A percentile compares a stretch with the other conserved stretches of the same genome.
phyloP scores from a whole-genome alignment of 495 filamentous ascomycete genomes.

The Aspergillus bertholletiae region DNA sequence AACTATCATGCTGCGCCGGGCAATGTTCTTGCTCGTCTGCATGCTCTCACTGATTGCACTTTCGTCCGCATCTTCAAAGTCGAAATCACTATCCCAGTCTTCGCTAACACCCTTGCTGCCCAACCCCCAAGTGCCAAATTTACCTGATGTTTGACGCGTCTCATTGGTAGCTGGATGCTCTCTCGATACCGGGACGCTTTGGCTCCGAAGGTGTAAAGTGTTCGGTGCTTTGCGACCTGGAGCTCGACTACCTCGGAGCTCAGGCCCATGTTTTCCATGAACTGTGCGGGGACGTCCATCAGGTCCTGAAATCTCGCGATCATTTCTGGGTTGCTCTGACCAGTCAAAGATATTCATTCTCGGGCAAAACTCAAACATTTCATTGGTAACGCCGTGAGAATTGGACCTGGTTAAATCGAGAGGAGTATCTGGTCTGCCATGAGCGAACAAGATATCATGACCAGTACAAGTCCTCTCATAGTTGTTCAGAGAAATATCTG shows the following conservation, averaged over 20 bases:
- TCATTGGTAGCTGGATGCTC: slow-evolving; percentile 53
- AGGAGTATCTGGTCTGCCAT: background rate
- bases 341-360: slow-evolving; percentile 73
- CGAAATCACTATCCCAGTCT: slow-evolving; percentile 84
- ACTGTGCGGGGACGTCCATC: slow-evolving; percentile 78
- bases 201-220: slow-evolving; percentile 80
- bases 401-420: slow-evolving; percentile 5
- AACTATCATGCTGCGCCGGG: slow-evolving; percentile 60
- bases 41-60: slow-evolving; percentile 21
- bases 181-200: slow-evolving; percentile 87
- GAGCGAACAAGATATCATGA: background rate
- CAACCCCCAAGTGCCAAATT: slow-evolving; percentile 86
- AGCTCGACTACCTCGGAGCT: slow-evolving; percentile 68
- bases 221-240: slow-evolving; percentile 72
- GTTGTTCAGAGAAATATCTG: background rate
- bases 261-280: slow-evolving; percentile 80
- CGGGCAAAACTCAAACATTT: slow-evolving; percentile 16
- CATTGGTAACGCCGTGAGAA: slow-evolving; percentile 6
- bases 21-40: slow-evolving; percentile 20
- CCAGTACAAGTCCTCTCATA: background rate
- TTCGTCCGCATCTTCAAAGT: slow-evolving; percentile 58
- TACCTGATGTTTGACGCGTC: slow-evolving; percentile 60
- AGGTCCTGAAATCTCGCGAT: slow-evolving; percentile 45
- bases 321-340: slow-evolving; percentile 65
- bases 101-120: slow-evolving; percentile 79